A percentile compares a stretch with the other conserved stretches of the same genome.
Evolutionary conservation across 768 basidiomycete species (phyloP).

Genomic region (Sarcomyxa edulis): DNA sequence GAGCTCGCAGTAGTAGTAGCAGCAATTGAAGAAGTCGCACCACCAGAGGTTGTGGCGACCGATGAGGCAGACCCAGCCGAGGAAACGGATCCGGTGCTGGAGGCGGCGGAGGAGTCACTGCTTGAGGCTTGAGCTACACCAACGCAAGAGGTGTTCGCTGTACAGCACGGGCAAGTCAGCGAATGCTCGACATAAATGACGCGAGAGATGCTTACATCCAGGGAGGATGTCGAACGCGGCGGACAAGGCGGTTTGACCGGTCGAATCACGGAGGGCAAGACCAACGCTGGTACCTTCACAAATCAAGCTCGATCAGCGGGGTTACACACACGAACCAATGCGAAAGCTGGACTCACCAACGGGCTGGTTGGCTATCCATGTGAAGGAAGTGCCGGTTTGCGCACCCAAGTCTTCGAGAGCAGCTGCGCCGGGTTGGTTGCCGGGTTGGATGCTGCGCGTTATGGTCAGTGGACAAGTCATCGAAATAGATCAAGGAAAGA

Average conservation of each 20-base stretch:
- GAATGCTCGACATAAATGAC: background rate
- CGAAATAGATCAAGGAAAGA: too few species aligned
- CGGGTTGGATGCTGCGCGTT: conserved; percentile 56
- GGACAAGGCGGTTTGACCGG: conserved; percentile 43
- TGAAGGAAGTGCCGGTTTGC: conserved; percentile 32
- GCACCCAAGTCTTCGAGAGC: conserved; percentile 43
- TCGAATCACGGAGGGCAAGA: conserved; percentile 55
- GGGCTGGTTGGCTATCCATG: conserved; percentile 51
- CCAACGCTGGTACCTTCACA: conserved; percentile 46
- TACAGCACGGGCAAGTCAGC: conserved; percentile 1
- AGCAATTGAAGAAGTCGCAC: conserved; percentile 15
- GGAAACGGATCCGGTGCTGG: conserved; percentile 9
- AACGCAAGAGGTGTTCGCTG: conserved; percentile 33
- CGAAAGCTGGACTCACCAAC: conserved; percentile 28
- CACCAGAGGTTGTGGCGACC: conserved; percentile 10
- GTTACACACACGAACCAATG: background rate
- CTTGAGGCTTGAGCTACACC: conserved; percentile 13
- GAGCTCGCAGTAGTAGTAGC: conserved; percentile 6
- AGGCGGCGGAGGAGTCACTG: conserved; percentile 2
- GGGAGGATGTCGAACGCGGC: conserved; percentile 45
- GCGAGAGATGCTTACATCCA: conserved; percentile 42
- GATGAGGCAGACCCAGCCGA: conserved; percentile 13
- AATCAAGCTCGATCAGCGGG: too few species aligned
- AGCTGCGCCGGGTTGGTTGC: conserved; percentile 34
- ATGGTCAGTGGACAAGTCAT: too few species aligned